Conservation (phyloP, 495 filamentous ascomycete genomes). For the Aspergillus cristatus region DNA sequence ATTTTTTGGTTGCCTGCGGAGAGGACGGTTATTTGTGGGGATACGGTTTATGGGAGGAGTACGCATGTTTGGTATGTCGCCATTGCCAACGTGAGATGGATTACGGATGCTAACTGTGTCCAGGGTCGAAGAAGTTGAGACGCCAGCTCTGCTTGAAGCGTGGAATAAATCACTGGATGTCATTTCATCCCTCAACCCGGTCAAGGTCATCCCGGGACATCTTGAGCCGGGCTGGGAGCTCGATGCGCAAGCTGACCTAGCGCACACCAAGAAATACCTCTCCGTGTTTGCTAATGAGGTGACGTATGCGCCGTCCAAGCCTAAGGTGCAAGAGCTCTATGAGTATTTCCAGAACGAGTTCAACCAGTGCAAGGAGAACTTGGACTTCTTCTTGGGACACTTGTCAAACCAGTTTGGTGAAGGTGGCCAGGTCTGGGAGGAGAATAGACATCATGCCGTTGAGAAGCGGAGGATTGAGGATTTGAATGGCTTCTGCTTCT, state of each 20-base stretch:
- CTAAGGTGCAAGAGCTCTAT: slow-evolving; percentile 15
- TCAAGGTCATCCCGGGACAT: slow-evolving; percentile 18
- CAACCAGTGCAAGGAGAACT: slow-evolving; percentile 6
- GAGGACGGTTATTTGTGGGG: slow-evolving; percentile 11
- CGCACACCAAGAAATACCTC: slow-evolving; percentile 11
- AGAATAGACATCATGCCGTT: slow-evolving; percentile 13
- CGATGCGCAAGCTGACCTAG: slow-evolving; percentile 16
- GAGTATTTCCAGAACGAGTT: slow-evolving; percentile 19
- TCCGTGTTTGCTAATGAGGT: slow-evolving; percentile 18
- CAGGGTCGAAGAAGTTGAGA: slow-evolving; percentile 22
- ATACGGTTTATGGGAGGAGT: slow-evolving; percentile 15
- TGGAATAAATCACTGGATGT: slow-evolving; percentile 18
- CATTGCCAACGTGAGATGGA: too few relatives aligned
- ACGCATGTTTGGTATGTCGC: slow-evolving; percentile 5
- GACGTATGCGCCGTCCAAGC: slow-evolving; percentile 12
- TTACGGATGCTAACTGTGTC: too few relatives aligned
- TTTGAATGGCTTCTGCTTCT: slow-evolving; percentile 6
- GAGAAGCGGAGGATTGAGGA: slow-evolving; percentile 6
- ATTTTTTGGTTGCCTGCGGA: slow-evolving; percentile 14
- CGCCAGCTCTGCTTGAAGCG: slow-evolving; percentile 13
- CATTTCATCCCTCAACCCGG: slow-evolving; percentile 10
- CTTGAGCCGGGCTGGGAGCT: slow-evolving; percentile 19
- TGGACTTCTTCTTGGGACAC: slow-evolving; percentile 16
- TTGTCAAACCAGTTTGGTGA: slow-evolving; percentile 15
- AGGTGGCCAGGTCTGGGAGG: slow-evolving; percentile 16